Evolutionary conservation across 1,284 basidiomycete genomes (phyloP), one percentile per base, ranked within the genome.

Genomic region (Papiliotrema terrestris): DNA sequence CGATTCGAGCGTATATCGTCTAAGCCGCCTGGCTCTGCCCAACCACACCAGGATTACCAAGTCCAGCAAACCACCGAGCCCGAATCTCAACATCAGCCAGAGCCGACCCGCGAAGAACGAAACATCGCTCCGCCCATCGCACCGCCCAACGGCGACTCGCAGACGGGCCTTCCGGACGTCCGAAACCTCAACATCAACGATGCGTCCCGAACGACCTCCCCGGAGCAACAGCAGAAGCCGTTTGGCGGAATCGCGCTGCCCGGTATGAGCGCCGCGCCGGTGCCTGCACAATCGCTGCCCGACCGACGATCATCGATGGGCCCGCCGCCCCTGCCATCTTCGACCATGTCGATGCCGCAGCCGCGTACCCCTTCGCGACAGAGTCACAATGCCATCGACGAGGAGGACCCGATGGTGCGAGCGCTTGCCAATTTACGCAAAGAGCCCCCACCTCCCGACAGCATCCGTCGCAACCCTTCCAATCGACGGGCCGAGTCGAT

Each of bases 321-420:
- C 1, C 69, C 70, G 4, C 67, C 70, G 8, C 69, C 71, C 29
- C 55, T 58, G 1, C 67, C 67, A 1, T 32, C 29, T 32, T 32
- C 29, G 6, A 32, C 29, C 29, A 62, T 67, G 66, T 55, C 63
- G 5, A 68, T 69, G 68, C 68, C 68, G 6, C 67, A 72, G 46
- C 67, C 68, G 36, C 58, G 68, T 2, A 54, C 67, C 17, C 65
- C 68, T 11, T 69, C 68, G n/a, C 60, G 69, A 20, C 66, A 68
- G 45, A 62, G 61, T 11, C 65, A 62, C 63, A 15, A 67, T 36
- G 74, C 73, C 32, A 75, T 79, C 0, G 80, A 82, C 55, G 80
- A 83, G 15, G 80, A 80, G 37, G 89, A 92, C 71, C 89, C 89
- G 0, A 80, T 92, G 56, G 86, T 86, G 26, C 84, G 83, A 63